Evolutionary conservation across 2,329 filamentous ascomycete genomes (phyloP), one percentile per base, ranked within the genome.

Genomic region (Fusarium udum): DNA sequence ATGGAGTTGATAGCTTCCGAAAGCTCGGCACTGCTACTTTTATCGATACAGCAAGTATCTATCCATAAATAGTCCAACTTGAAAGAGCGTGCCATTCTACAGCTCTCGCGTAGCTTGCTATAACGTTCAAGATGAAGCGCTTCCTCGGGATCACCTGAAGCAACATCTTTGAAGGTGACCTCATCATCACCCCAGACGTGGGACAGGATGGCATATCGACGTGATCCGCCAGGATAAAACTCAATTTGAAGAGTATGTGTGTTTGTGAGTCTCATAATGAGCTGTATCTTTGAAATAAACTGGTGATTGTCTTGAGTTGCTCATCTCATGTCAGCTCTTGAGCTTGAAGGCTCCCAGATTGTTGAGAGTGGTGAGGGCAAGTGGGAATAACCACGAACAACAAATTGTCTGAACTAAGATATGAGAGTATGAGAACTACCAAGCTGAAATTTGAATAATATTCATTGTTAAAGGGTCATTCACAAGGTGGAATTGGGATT

Each of bases 21-120:
- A 9, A 79, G 78, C 55, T 81, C 80, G 3, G 80, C 77, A 20
- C 77, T 80, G 55, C 77, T 80, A 13, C 69, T 73, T 59, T 80
- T 81, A 52, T 81, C 79, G 24, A 81, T 81, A 49, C 79, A 81
- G 52, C 78, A 79, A 1, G 79, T 81, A 24, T 81, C 79, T 26
- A 79, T 73, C 79, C 79, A 81, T 12, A 81, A 40, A 24, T 79
- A 79, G 0, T 73, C 49, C 39, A 77, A 55, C 6, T 65, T 71
- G 4, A 76, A 53, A 7, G 65, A 69, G 12, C 52, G 42, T 11
- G 77, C 69, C 40, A 72, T 62, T 14, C 62, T 63, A 26, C 77
- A 78, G 52, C 76, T 73, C 34, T 67, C 60, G 28, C 70, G 55
- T 13, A 79, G 48, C 49, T 79, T 79, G 8, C 59, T 59, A 49